These are phyloP conservation scores for Fusarium chuoi DNA, from an alignment of 2,329 filamentous ascomycete genomes.

Conservation along the genomic window DNA sequence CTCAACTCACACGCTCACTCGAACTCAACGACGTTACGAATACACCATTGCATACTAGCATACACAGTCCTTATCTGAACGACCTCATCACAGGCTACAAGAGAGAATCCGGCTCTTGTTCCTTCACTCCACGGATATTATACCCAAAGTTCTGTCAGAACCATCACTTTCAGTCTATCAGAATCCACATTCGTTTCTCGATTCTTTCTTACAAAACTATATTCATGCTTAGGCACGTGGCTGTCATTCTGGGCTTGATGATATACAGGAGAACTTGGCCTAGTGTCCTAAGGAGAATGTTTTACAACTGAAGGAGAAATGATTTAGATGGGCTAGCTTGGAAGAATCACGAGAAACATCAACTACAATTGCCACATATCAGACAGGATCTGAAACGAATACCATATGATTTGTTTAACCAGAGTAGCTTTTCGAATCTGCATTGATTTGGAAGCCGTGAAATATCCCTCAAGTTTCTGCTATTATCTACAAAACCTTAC, in stretches of 20 bases:
- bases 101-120: background rate
- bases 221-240: background rate
- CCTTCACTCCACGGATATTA: background rate
- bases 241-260: background rate
- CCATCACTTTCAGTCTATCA: background rate
- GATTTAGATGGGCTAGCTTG: background rate
- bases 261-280: background rate
- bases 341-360: background rate
- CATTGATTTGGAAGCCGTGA: background rate
- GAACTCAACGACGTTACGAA: conserved; percentile 39
- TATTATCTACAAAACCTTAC: background rate
- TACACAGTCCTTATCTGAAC: background rate
- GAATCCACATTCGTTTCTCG: background rate
- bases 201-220: background rate
- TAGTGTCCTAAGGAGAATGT: background rate
- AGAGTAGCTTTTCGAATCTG: background rate
- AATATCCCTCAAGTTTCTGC: no score
- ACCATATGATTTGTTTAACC: background rate
- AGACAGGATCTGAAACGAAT: background rate
- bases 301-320: background rate
- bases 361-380: background rate
- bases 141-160: background rate
- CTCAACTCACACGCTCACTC: background rate
- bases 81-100: background rate
- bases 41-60: background rate